Base-by-base conservation (phyloP, 1,139 yeast species). In the Sugiyamaella neomexicana region DNA sequence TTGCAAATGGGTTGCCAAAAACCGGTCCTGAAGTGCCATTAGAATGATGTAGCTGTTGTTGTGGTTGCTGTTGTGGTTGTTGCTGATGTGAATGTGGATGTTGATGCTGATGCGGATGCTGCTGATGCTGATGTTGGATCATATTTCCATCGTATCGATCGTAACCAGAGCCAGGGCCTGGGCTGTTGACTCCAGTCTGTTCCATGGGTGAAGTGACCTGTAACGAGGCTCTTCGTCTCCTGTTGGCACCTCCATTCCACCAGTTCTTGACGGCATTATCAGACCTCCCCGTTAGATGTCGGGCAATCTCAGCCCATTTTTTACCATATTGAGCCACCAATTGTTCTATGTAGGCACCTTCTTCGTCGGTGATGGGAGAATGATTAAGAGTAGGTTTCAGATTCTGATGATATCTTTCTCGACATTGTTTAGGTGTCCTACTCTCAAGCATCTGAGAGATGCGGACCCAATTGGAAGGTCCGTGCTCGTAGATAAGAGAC, bases 161-260 rank as follows among this genome's bases (percentile, higher is more conserved):
- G 42, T 51, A n/a, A 16, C 46, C 40, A 46, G n/a, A n/a, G n/a
- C n/a, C n/a, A n/a, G n/a, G n/a, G 25, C 58, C 23, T 41, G 49
- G 29, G 47, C 52, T 32, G 57, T 49, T 42, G 60, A 49, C 34
- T 56, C 58, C 25, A 3, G 25, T 36, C 49, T 44, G 47, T 10
- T 59, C 36, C 40, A 40, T 42, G 20, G 53, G 37, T 54, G 58
- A 50, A 45, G 61, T 50, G 62, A 56, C 56, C 38, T 53, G 55
- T 23, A 58, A 52, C 5, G 75, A 68, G 1, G 84, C 83, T 59
- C 88, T 69, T 62, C 89, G 78, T 60, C 95, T 74, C 57, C 95
- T 77, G 65, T 86, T 88, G 15, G 95, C 91, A 10, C 95, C 95
- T 6, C 96, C 95, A 66, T 90, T 90, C 97, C 96, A 90, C 97